Conservation (phyloP, 805 yeast genomes). For the Trichomonascus vanleenenianus region DNA sequence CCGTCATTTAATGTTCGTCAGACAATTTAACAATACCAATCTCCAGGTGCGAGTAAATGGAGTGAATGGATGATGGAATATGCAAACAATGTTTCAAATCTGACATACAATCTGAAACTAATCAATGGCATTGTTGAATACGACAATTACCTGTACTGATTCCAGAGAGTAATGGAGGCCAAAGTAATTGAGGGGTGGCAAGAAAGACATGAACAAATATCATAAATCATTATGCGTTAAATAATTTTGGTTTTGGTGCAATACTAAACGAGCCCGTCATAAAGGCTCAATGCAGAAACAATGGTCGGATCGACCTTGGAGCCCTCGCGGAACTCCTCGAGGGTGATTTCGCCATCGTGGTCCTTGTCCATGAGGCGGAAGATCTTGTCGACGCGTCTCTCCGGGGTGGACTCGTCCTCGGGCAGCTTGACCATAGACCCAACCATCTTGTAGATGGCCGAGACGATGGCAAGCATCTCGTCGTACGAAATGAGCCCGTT, state of each 20-base stretch:
- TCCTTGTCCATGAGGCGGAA: conserved; percentile 69
- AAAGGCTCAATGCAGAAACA: conserved; percentile 65
- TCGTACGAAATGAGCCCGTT: conserved; percentile 69
- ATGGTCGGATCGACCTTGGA: conserved; percentile 73
- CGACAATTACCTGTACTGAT: too few species aligned
- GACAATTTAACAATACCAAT: too few species aligned
- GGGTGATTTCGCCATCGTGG: conserved; percentile 57
- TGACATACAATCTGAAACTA: too few species aligned
- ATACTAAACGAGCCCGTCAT: conserved; percentile 66
- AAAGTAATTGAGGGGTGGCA: too few species aligned
- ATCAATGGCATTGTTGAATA: too few species aligned
- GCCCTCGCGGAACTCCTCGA: conserved; percentile 79
- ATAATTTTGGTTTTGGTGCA: neutral
- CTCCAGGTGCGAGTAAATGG: too few species aligned
- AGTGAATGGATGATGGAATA: too few species aligned
- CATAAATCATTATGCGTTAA: too few species aligned
- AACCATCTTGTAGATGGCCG: conserved; percentile 87
- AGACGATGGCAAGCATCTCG: conserved; percentile 73
- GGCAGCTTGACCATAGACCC: conserved; percentile 88
- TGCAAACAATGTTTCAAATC: too few species aligned
- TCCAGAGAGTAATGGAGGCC: too few species aligned
- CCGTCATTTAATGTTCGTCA: too few species aligned
- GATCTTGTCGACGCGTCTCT: conserved; percentile 72
- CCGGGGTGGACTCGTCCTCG: conserved; percentile 90
- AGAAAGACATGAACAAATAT: too few species aligned